Base-by-base conservation (phyloP, 441 rosid species). In the Bruguiera hainesii region DNA sequence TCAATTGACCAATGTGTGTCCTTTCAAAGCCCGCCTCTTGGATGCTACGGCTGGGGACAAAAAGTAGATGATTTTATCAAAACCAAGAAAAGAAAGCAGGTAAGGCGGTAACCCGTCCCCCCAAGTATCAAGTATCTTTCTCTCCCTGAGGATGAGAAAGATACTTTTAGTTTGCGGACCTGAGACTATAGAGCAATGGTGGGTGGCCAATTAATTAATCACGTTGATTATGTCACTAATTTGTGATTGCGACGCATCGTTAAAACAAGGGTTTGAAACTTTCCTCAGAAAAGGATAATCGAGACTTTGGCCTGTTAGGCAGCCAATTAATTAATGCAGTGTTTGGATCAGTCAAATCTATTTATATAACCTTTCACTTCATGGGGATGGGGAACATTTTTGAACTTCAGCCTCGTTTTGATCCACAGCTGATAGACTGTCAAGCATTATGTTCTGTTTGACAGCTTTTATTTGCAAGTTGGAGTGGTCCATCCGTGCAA, bases 1-100 rank as follows among this genome's bases (percentile, higher is more conserved):
- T 7, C 18, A 6, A 35, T 20, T 35, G 31, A 37, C 61, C 71
- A 66, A 74, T 66, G 71, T 66, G 71, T 18, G 6, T 0, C 48
- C 68, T 26, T 66, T 33, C 30, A 15, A 10, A 67, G 51, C 26
- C 19, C 21, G 37, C 33, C 10, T 9, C 2, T 15, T 30, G 35
- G 68, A 39, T 63, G 56, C 26, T 11, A 7, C 21, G 49, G 60
- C 13, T 26, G 65, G 78, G 70, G 73, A 69, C 73, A 69, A 52
- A 66, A 67, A 39, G 69, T 21, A 63, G 59, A 56, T 33, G 51
- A 2, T 37, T 5, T 3, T 50, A 10, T n/a, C 25, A 57, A 58
- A 64, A 55, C 37, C 11, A 6, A 46, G 61, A 42, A 25, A 42
- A 56, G 35, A 18, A 42, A 11, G 18, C 5, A 18, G 3, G 48